Base-by-base conservation (phyloP, 306 rosid species). In the Quercus bicolor region DNA sequence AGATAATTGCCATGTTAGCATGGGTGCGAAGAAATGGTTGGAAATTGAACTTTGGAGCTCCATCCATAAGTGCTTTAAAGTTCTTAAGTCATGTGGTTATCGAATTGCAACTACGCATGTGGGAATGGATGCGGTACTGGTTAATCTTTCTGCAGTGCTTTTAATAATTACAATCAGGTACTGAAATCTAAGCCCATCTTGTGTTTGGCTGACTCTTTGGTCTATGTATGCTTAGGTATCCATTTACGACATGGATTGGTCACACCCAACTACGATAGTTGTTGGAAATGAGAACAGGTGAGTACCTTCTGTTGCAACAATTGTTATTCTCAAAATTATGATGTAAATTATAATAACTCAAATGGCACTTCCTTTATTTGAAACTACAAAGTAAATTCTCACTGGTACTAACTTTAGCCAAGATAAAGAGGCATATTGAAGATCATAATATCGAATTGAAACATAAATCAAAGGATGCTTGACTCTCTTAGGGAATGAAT, bases 1-100 rank as follows among this genome's bases (percentile, higher is more conserved):
- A 82, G 97, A 92, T 48, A 94, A 92, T 80, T 96, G 97, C 16
- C 98, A 95, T 85, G 98, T 92, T 37, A 95, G 98, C 92, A 95
- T 91, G 98, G 98, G 98, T 59, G 97, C 97, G 0, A 97, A 95
- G 91, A 92, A 95, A 88, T 95, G 98, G 98, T 83, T 95, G 89
- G 98, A 95, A 82, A 95, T 95, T 85, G 98, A 92, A 81, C 79
- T 95, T 20, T 95, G 98, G 98, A 88, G 87, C 86, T 81, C 98
- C 78, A 53, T 88, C 4, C 65, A 77, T 77, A 96, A 91, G 56
- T 95, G 98, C 87, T 95, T 92, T 79, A 66, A 83, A 75, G 85
- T 75, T 75, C 84, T 95, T 69, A 91, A 84, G 77, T 90, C 88
- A 2, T 94, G 98, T 14, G 98, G 98, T 77, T 92, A 95, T 80